Percentiles rank a stretch among this genome's conserved stretches.
phyloP scores from a whole-genome alignment of 2,329 filamentous ascomycete species.

The Dactylella cylindrospora region DNA sequence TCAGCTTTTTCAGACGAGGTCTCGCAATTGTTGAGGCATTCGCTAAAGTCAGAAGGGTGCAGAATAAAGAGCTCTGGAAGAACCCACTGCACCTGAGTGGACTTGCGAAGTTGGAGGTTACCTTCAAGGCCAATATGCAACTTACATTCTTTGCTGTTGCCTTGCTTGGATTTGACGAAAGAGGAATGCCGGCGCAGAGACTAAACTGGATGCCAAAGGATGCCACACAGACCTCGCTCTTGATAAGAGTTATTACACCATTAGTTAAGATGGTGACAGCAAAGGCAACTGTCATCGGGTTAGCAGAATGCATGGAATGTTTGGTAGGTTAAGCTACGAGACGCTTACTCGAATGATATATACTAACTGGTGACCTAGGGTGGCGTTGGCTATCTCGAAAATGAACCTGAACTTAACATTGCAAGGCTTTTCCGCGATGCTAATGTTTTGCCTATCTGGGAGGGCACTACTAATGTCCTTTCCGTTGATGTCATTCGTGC shows the following conservation, averaged over 20 bases:
- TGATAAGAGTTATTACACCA: slow-evolving; percentile 59
- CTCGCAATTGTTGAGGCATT: slow-evolving; percentile 63
- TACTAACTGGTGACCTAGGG: slow-evolving; percentile 56
- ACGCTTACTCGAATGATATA: too few relatives aligned
- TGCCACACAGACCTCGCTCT: slow-evolving; percentile 51
- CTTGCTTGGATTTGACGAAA: slow-evolving; percentile 61
- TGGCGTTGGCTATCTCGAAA: slow-evolving; percentile 67
- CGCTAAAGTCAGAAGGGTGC: slow-evolving; percentile 60
- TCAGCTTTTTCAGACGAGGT: slow-evolving; percentile 60
- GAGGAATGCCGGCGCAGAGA: slow-evolving; percentile 50
- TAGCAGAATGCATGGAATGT: slow-evolving; percentile 64
- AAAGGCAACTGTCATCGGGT: slow-evolving; percentile 56
- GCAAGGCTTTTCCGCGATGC: slow-evolving; percentile 67
- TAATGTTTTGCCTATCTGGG: slow-evolving; percentile 67
- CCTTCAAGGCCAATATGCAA: slow-evolving; percentile 62
- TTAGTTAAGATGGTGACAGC: slow-evolving; percentile 63
- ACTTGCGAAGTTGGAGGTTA: slow-evolving; percentile 60
- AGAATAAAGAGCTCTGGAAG: slow-evolving; percentile 56
- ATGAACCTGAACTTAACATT: slow-evolving; percentile 66
- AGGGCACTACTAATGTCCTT: slow-evolving; percentile 72
- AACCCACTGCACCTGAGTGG: slow-evolving; percentile 62
- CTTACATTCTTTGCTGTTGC: slow-evolving; percentile 60
- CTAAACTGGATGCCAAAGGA: slow-evolving; percentile 45
- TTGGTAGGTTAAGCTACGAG: slow-evolving; percentile 4
- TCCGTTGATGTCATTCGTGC: slow-evolving; percentile 59